A percentile compares a stretch with the other conserved stretches of the same genome.
Conservation (phyloP, 2,329 filamentous ascomycete genomes). For the Colletotrichum phormii region DNA sequence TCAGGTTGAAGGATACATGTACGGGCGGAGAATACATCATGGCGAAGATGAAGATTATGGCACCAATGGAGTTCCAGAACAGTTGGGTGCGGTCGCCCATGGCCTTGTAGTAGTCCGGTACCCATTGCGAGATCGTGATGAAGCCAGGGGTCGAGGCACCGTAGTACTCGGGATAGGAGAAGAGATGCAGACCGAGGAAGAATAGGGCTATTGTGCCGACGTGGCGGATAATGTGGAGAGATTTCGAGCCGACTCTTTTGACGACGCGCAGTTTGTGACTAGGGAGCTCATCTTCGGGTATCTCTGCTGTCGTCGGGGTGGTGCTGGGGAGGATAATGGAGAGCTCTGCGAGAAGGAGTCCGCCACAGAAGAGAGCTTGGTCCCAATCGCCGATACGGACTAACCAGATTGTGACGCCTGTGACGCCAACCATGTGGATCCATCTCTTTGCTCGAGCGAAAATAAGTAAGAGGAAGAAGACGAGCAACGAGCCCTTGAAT, state of each 20-base stretch:
- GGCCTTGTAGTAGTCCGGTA: not conserved
- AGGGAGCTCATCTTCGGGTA: slow-evolving; percentile 38
- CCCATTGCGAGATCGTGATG: not conserved
- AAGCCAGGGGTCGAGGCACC: not conserved
- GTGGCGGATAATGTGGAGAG: not conserved
- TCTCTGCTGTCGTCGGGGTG: slow-evolving; percentile 41
- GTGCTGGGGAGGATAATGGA: slow-evolving; percentile 62
- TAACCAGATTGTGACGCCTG: slow-evolving; percentile 53
- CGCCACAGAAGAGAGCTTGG: slow-evolving; percentile 43
- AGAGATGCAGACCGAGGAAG: not conserved
- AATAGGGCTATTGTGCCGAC: not conserved
- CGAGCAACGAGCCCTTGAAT: slow-evolving; percentile 66
- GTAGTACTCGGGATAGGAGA: not conserved
- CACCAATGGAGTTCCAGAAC: slow-evolving; percentile 40
- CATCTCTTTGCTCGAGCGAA: slow-evolving; percentile 55
- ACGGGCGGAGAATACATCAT: slow-evolving; percentile 38
- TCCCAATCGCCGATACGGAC: slow-evolving; percentile 24
- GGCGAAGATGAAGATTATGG: slow-evolving; percentile 36
- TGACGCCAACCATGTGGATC: slow-evolving; percentile 55
- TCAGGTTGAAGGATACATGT: slow-evolving; percentile 52
- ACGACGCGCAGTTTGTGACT: not conserved
- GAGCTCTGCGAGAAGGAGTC: slow-evolving; percentile 65
- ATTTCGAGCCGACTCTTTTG: not conserved
- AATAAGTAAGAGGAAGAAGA: slow-evolving; percentile 66
- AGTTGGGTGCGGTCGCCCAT: not conserved